phyloP scores from a whole-genome alignment of 1,284 basidiomycete species.

The Sanghuangporus sanghuang region DNA sequence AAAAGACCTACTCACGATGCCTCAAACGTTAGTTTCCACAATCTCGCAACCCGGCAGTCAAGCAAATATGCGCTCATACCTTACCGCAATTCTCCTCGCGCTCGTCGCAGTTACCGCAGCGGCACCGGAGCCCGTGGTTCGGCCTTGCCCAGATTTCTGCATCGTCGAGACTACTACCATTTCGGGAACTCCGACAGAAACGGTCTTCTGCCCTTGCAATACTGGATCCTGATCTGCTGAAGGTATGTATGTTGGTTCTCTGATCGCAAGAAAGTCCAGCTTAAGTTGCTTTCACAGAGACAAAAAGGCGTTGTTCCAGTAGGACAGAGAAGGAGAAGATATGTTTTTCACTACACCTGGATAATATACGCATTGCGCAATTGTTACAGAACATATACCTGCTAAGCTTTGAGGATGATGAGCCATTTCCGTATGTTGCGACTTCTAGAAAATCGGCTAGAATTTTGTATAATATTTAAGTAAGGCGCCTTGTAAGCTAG shows the following conservation, averaged over 20 bases:
- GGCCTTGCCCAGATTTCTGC: conserved; percentile 2
- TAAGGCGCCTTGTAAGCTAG: too few species aligned
- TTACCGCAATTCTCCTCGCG: not conserved
- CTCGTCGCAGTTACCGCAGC: not conserved
- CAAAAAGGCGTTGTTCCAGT: too few species aligned
- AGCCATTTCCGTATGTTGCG: not conserved
- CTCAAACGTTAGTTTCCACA: not conserved
- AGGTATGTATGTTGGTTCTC: not conserved
- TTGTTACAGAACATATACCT: not conserved
- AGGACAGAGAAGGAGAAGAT: too few species aligned
- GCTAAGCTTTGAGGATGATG: not conserved
- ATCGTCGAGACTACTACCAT: conserved; percentile 6
- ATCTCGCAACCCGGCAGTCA: not conserved
- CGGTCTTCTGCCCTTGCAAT: conserved; percentile 5
- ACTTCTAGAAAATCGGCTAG: not conserved
- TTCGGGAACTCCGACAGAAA: conserved; percentile 7
- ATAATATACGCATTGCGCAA: not conserved
- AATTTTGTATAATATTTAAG: too few species aligned
- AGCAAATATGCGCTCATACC: conserved; percentile 7
- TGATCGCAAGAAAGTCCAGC: not conserved
- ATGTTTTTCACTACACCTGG: too few species aligned
- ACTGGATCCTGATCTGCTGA: not conserved
- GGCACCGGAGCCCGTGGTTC: not conserved
- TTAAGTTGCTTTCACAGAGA: not conserved
- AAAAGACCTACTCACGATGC: not conserved